Evolutionary conservation across 2,329 filamentous ascomycete species (phyloP).

Genomic region (Phaeosphaeria sp.): DNA sequence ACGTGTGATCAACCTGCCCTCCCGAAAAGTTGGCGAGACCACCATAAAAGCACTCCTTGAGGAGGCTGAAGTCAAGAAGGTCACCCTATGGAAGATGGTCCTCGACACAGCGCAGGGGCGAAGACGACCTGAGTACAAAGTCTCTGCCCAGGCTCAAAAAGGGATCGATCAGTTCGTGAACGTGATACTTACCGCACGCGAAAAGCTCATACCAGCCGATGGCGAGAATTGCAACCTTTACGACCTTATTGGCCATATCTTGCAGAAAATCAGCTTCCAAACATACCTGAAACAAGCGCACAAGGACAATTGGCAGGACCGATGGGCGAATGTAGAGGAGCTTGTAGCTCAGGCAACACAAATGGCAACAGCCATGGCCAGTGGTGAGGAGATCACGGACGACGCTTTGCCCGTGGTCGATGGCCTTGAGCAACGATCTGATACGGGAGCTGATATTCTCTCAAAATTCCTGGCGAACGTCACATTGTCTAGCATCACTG

Average conservation of each 20-base stretch:
- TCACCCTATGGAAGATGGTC: conserved; percentile 79
- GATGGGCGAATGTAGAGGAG: conserved; percentile 90
- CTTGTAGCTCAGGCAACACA: conserved; percentile 81
- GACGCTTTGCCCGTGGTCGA: conserved; percentile 71
- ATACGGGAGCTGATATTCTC: conserved; percentile 67
- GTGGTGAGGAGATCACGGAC: conserved; percentile 50
- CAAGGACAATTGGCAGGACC: conserved; percentile 67
- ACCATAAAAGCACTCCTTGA: conserved; percentile 77
- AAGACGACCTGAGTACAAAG: conserved; percentile 58
- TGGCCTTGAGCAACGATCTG: conserved; percentile 67
- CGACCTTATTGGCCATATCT: conserved; percentile 62
- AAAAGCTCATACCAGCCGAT: conserved; percentile 59
- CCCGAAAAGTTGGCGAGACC: conserved; percentile 78
- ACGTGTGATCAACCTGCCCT: conserved; percentile 83
- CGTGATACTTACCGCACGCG: conserved; percentile 63
- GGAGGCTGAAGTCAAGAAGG: conserved; percentile 73
- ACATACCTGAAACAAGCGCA: conserved; percentile 76
- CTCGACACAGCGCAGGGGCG: conserved; percentile 63
- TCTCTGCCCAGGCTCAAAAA: conserved; percentile 62
- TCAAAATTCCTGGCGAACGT: conserved; percentile 89
- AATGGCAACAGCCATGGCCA: conserved; percentile 59
- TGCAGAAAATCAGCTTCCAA: conserved; percentile 73
- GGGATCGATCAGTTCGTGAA: conserved; percentile 66
- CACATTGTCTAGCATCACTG: conserved; percentile 72
- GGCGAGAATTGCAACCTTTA: conserved; percentile 47